These are phyloP conservation scores for Crucihimalaya himalaica DNA, from an alignment of 345 rosid genomes.

Conservation along the genomic window DNA sequence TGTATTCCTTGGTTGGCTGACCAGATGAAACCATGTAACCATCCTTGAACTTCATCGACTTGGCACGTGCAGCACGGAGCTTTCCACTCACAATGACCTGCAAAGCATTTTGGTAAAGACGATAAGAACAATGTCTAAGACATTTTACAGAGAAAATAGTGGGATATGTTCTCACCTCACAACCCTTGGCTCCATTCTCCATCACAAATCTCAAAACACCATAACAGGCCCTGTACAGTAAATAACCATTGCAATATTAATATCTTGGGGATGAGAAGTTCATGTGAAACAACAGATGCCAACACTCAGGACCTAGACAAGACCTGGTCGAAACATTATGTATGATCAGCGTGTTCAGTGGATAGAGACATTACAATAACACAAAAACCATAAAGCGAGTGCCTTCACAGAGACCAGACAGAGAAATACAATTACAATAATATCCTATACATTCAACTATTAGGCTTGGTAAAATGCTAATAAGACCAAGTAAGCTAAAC, in stretches of 20 bases:
- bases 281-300: not conserved
- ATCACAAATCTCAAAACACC: slow-evolving; percentile 78
- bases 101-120: not conserved
- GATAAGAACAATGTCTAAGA: not conserved
- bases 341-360: not conserved
- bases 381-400: not conserved
- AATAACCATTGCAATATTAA: not conserved
- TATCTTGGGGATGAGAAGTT: not conserved
- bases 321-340: not conserved
- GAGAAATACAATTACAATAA: not conserved
- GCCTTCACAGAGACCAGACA: not conserved
- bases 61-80: slow-evolving; percentile 78
- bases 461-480: not conserved
- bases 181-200: slow-evolving; percentile 88
- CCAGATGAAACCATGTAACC: slow-evolving; percentile 96
- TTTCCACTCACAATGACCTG: slow-evolving; percentile 77
- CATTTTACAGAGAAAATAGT: too few relatives aligned
- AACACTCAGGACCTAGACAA: not conserved
- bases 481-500: not conserved
- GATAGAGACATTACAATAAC: not conserved
- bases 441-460: not conserved
- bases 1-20: slow-evolving; percentile 79
- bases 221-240: slow-evolving; percentile 63
- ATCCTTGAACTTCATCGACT: slow-evolving; percentile 88
- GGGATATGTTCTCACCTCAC: slow-evolving; percentile 47